These are phyloP conservation scores for Aphanomyces stellatus DNA, from an alignment of 352 stramenopile species.

Conservation along the genomic window DNA sequence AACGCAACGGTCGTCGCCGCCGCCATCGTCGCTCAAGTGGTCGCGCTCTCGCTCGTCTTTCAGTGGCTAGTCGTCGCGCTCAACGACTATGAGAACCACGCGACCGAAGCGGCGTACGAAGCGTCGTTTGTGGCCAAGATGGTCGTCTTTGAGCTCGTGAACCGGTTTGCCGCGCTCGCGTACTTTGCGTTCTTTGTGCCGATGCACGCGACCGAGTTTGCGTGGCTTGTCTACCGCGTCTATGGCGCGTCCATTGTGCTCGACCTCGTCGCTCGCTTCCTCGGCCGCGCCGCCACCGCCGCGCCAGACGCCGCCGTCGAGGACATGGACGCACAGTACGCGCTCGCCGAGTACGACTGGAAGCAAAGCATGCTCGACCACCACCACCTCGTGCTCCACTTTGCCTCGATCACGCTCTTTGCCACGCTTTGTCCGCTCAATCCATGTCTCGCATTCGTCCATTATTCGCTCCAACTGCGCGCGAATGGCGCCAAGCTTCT, in stretches of 20 bases:
- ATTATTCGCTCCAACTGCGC: conserved; percentile 90
- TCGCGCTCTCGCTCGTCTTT: conserved; percentile 35
- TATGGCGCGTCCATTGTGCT: conserved; percentile 11
- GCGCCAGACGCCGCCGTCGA: not conserved
- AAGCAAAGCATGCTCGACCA: conserved; percentile 87
- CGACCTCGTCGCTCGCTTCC: not conserved
- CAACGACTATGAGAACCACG: conserved; percentile 91
- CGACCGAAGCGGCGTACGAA: conserved; percentile 94
- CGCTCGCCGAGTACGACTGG: conserved; percentile 74
- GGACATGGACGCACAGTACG: conserved; percentile 47
- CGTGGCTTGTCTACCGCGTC: conserved; percentile 15
- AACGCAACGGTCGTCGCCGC: conserved; percentile 43
- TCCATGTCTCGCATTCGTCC: conserved; percentile 84
- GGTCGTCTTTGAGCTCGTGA: conserved; percentile 74
- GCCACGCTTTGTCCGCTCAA: conserved; percentile 89
- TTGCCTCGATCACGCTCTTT: conserved; percentile 84
- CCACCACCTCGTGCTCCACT: conserved; percentile 87
- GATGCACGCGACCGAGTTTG: not conserved
- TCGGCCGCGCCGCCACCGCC: not conserved
- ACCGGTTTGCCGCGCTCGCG: conserved; percentile 66
- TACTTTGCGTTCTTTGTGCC: conserved; percentile 73
- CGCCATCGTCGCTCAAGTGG: conserved; percentile 59
- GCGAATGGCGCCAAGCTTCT: conserved; percentile 82
- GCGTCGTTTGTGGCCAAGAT: conserved; percentile 80
- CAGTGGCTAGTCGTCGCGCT: conserved; percentile 56